Evolutionary conservation across 768 basidiomycete species (phyloP).

Genomic region (Tylopilus subfusipes): DNA sequence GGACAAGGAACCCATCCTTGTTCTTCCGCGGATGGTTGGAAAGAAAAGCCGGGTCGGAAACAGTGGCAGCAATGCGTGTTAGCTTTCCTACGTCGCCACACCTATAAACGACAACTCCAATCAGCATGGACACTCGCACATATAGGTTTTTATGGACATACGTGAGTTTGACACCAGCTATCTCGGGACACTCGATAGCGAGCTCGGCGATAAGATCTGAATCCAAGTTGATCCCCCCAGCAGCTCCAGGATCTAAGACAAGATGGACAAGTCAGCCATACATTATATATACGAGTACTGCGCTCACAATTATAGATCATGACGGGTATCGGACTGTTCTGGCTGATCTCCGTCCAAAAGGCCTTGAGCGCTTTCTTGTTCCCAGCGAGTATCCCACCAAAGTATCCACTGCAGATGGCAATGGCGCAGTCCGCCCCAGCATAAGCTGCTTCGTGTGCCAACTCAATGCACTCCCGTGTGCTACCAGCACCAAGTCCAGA

Average conservation of each 20-base stretch:
- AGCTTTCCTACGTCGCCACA: slow-evolving; percentile 93
- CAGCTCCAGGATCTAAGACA: slow-evolving; percentile 74
- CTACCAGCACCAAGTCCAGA: slow-evolving; percentile 82
- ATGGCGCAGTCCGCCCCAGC: slow-evolving; percentile 87
- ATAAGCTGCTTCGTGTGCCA: slow-evolving; percentile 71
- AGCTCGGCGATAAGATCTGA: slow-evolving; percentile 83
- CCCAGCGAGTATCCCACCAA: slow-evolving; percentile 65
- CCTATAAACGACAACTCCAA: slow-evolving; percentile 38
- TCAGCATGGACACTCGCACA: slow-evolving; percentile 1
- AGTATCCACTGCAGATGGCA: slow-evolving; percentile 86
- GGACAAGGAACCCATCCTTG: slow-evolving; percentile 67
- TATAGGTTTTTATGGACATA: slow-evolving; percentile 36
- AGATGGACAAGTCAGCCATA: neutral
- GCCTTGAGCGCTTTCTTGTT: slow-evolving; percentile 69
- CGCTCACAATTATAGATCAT: slow-evolving; percentile 82
- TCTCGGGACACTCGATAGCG: slow-evolving; percentile 70
- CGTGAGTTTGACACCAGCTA: slow-evolving; percentile 88
- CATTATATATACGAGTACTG: neutral
- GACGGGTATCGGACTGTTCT: slow-evolving; percentile 81
- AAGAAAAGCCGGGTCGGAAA: slow-evolving; percentile 55
- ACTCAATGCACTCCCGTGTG: slow-evolving; percentile 76
- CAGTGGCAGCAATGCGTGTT: slow-evolving; percentile 71
- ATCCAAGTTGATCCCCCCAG: slow-evolving; percentile 88
- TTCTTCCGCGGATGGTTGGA: slow-evolving; percentile 65
- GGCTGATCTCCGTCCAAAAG: slow-evolving; percentile 73